Percentiles rank a stretch among this genome's conserved stretches.
Conservation (phyloP, 2,329 filamentous ascomycete genomes). For the Emergomyces pasteurianus region DNA sequence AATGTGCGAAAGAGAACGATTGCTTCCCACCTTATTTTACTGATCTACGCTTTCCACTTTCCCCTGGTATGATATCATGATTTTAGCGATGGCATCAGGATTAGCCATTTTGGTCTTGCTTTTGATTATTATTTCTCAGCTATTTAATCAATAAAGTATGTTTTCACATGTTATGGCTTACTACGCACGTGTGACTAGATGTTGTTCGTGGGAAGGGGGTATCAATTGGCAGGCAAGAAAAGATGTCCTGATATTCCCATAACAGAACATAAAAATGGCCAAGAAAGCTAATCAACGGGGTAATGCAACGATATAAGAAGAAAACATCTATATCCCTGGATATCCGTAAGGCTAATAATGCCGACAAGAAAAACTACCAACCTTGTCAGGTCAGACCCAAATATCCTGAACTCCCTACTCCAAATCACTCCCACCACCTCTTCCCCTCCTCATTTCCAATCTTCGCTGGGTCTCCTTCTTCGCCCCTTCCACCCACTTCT, state of each 20-base stretch:
- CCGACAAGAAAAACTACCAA: not conserved
- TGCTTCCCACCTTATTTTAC: not conserved
- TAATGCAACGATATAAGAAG: not conserved
- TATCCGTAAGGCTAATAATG: not conserved
- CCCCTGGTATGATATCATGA: not conserved
- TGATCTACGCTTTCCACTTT: not conserved
- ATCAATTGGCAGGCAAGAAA: not conserved
- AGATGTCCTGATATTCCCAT: not conserved
- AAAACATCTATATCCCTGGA: not conserved
- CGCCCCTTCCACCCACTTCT: constrained; percentile 69
- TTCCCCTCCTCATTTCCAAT: constrained; percentile 21
- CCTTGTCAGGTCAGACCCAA: not conserved
- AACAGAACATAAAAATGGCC: not conserved
- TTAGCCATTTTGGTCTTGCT: not conserved
- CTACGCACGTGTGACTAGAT: not conserved
- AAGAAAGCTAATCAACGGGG: not conserved
- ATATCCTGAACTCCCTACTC: not conserved
- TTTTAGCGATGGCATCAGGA: not conserved
- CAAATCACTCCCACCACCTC: constrained; percentile 4
- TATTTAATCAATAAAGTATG: not conserved
- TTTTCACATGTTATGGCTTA: not conserved
- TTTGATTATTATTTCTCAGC: not conserved
- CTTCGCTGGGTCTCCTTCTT: constrained; percentile 32
- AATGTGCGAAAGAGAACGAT: not conserved
- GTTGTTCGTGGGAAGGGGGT: not conserved